phyloP scores from a whole-genome alignment of 345 rosid genomes.

The Murraya koenigii region DNA sequence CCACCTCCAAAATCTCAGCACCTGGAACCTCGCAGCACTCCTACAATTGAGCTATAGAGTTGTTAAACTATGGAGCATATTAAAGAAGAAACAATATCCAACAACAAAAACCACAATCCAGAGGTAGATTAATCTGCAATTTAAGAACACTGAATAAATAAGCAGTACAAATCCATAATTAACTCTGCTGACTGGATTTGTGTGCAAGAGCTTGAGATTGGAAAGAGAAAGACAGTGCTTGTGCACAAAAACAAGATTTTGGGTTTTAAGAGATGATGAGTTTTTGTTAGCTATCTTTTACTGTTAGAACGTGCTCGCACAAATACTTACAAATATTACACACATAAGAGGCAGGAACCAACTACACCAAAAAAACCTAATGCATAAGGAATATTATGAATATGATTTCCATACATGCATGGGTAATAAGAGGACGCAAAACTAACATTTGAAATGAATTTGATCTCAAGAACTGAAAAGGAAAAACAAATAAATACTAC shows the following conservation, averaged over 20 bases:
- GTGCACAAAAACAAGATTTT: background rate
- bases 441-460: background rate
- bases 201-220: background rate
- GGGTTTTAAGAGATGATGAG: too few relatives aligned
- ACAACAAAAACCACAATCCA: background rate
- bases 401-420: too few relatives aligned
- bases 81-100: background rate
- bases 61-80: background rate
- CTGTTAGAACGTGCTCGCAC: too few relatives aligned
- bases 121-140: background rate
- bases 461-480: background rate
- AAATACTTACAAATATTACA: too few relatives aligned
- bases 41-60: background rate
- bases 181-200: background rate
- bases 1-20: background rate
- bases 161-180: background rate
- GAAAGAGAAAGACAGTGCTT: background rate
- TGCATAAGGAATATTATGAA: too few relatives aligned
- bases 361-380: too few relatives aligned
- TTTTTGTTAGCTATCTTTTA: too few relatives aligned
- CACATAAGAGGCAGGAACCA: too few relatives aligned
- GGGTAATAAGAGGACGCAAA: too few relatives aligned
- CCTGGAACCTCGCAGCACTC: background rate
- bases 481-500: background rate
- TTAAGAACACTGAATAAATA: background rate